These are phyloP conservation scores for Fusarium buharicum DNA, from an alignment of 2,329 filamentous ascomycete species.

Conservation along the genomic window DNA sequence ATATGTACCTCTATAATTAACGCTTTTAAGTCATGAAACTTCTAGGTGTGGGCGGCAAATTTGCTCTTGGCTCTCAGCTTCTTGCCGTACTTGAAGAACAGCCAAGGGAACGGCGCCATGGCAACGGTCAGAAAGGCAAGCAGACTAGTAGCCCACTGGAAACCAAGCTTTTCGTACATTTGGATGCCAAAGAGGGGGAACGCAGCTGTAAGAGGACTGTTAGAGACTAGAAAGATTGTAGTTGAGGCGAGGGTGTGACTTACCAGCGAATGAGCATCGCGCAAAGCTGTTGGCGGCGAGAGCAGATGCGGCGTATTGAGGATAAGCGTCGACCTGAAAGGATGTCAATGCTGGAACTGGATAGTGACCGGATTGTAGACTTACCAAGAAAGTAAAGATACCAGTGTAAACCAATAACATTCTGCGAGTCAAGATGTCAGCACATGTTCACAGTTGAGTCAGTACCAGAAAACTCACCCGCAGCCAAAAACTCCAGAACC, in stretches of 20 bases:
- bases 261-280: constrained; percentile 35
- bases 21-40: too few species aligned
- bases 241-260: accelerated
- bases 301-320: constrained; percentile 35
- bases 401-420: constrained; percentile 27
- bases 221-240: accelerated
- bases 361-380: background rate
- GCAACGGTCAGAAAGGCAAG: constrained; percentile 33
- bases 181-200: constrained; percentile 29
- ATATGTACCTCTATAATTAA: background rate
- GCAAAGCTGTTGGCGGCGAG: constrained; percentile 39
- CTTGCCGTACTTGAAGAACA: constrained; percentile 39
- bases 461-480: constrained; percentile 7
- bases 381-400: constrained; percentile 34
- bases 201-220: constrained; percentile 1
- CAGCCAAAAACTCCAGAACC: constrained; percentile 34
- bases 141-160: constrained; percentile 33
- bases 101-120: constrained; percentile 36
- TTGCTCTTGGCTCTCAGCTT: constrained; percentile 28
- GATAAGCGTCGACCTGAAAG: constrained; percentile 31
- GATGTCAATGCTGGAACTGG: too few species aligned
- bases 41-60: constrained; percentile 19
- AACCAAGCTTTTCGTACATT: constrained; percentile 38
- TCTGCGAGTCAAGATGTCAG: background rate
- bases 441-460: too few species aligned